Base-by-base conservation (phyloP, 305 asterid species). In the Fraxinus baroniana region DNA sequence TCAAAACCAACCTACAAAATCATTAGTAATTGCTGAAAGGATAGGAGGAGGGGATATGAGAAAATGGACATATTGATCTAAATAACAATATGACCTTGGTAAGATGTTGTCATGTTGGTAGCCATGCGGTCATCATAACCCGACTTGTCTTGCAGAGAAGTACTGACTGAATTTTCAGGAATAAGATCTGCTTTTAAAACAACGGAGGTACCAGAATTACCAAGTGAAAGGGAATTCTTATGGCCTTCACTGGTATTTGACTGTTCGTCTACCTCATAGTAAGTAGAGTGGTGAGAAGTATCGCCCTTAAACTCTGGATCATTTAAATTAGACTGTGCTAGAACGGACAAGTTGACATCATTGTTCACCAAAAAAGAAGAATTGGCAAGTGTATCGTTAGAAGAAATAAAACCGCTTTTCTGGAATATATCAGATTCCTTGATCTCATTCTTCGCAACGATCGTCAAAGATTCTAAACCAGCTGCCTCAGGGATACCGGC, bases 401-500 rank as follows among this genome's bases (percentile, higher is more conserved):
- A 86, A 85, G 85, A 82, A 86, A 74, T 73, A 78, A 84, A 77
- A 86, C 86, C 81, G 83, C 84, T 85, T 82, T 83, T 86, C 64
- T 39, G 79, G 73, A 79, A 68, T 68, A 46, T 78, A 39, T 87
- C 89, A 84, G 81, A 84, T 82, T 86, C 88, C 82, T 83, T 86
- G 77, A 62, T 77, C 74, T 81, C 90, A 81, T 87, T 81, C 80
- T 85, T 88, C 41, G 85, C 82, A 84, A 55, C 83, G 44, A 74
- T 76, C 79, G 32, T 87, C 15, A 86, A 81, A 1, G 87, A 64
- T 81, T 86, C 91, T 72, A 76, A 41, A 80, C 20, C 86, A 74
- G 82, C 89, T 49, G 90, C 87, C 85, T 88, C 93, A 52, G 97
- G 91, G 84, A 87, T 86, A 86, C 89, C 90, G 70, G 84, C 89